Conservation (phyloP, 2,329 filamentous ascomycete species). For the Colletotrichum agaves region DNA sequence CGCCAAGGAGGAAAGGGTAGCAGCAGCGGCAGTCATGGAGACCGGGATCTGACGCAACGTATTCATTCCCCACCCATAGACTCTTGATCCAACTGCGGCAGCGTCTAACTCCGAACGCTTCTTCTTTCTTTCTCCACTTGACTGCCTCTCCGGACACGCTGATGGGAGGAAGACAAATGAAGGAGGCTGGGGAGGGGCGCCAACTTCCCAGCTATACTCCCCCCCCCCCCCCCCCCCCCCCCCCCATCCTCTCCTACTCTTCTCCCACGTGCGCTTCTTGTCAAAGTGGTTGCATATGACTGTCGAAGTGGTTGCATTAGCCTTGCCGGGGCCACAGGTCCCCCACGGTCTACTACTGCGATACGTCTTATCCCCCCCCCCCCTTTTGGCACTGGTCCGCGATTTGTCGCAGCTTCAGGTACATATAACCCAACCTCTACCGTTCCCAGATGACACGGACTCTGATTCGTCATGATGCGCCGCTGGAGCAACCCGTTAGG, state of each 20-base stretch:
- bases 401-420: slow-evolving; percentile 4
- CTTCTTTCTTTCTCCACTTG: neutral
- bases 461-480: neutral
- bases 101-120: neutral
- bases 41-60: slow-evolving; percentile 18
- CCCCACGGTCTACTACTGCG: too few relatives aligned
- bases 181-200: neutral
- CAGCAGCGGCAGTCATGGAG: neutral
- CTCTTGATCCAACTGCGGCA: neutral
- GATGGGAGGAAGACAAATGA: neutral
- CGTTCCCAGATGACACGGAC: neutral
- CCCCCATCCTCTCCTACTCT: too few relatives aligned
- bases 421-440: neutral
- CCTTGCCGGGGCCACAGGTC: slow-evolving; percentile 15
- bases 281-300: slow-evolving; percentile 30
- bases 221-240: too few relatives aligned
- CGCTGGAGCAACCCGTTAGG: neutral
- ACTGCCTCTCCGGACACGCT: too few relatives aligned
- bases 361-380: neutral
- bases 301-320: slow-evolving; percentile 35
- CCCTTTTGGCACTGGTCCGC: slow-evolving; percentile 28
- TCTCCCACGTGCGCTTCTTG: slow-evolving; percentile 25
- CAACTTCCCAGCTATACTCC: too few relatives aligned
- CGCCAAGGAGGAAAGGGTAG: neutral
- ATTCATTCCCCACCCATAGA: neutral